Evolutionary conservation across 345 rosid genomes (phyloP), one percentile per base, ranked within the genome.

Genomic region (Adansonia digitata): DNA sequence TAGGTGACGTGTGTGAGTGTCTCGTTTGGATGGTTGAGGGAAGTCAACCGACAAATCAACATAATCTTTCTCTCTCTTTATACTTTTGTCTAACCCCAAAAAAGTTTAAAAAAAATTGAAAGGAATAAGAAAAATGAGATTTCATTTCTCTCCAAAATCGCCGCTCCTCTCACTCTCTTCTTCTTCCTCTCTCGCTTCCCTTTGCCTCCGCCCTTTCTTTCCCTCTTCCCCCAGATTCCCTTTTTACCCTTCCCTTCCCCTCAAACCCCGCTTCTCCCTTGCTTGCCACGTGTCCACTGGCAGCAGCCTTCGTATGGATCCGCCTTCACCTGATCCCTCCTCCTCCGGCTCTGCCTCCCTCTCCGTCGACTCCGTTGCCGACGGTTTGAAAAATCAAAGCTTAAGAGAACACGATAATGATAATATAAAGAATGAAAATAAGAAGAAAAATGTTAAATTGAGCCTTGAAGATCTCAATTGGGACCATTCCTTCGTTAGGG

Each of bases 401-500:
- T 74, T 92, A 17, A 85, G 73, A 8, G 71, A 31, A 31, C 57
- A 31, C 0, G 59, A 9, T 48, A 43, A 56, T 29, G 26, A 17
- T 65, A 22, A 48, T n/a, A 39, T 13, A 15, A 49, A 20, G 29
- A 29, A 67, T 24, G 78, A 31, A 62, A 88, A 78, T 57, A 79
- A 69, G n/a, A 74, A 60, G 34, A 45, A 37, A 27, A 65, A 22
- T 60, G 48, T 17, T 45, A 77, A 53, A 62, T 40, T 80, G 75
- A 82, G 62, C 63, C 89, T 95, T 29, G 92, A 95, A 71, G 97
- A 89, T 79, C 93, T 91, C 66, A 86, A 85, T 55, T 95, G 98
- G 98, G 96, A 95, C 76, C 85, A 93, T 73, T 95, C 99, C 7
- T 91, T 95, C 75, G 92, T 93, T 72, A 77, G 86, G 75, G 97